These are phyloP conservation scores for Ogataea paraovalis DNA, from an alignment of 805 yeast species.

Conservation along the genomic window DNA sequence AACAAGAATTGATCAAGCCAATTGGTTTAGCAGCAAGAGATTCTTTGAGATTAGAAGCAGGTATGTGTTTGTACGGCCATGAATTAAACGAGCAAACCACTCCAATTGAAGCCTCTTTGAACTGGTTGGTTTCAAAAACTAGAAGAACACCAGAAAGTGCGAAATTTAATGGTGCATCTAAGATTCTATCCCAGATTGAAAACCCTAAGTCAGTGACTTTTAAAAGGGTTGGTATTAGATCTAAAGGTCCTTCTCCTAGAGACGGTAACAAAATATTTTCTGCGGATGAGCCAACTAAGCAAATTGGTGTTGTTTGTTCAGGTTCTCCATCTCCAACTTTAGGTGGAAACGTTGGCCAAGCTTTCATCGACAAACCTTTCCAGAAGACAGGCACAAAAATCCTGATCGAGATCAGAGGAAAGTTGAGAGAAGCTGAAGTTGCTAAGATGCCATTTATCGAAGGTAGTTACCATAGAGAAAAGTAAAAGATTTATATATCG, in stretches of 20 bases:
- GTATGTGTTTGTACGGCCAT: constrained; percentile 96
- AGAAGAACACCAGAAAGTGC: constrained; percentile 51
- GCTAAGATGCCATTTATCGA: constrained; percentile 81
- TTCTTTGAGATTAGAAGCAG: constrained; percentile 92
- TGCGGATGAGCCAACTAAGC: constrained; percentile 46
- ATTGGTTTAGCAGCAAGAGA: constrained; percentile 99
- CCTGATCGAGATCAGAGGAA: constrained; percentile 78
- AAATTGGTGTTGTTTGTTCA: constrained; percentile 56
- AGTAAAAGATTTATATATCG: too few relatives aligned
- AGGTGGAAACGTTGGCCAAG: constrained; percentile 86
- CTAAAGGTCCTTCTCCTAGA: constrained; percentile 91
- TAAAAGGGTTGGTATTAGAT: constrained; percentile 71
- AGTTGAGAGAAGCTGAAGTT: constrained; percentile 69
- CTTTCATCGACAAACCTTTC: constrained; percentile 67
- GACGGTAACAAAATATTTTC: constrained; percentile 62
- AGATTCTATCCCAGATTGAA: constrained; percentile 62
- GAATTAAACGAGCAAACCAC: constrained; percentile 77
- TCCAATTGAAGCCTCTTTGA: constrained; percentile 83
- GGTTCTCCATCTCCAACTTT: constrained; percentile 58
- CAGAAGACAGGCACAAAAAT: constrained; percentile 73
- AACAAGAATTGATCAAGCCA: constrained; percentile 60
- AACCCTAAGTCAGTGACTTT: constrained; percentile 55
- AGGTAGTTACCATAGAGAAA: constrained; percentile 59
- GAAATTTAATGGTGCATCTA: constrained; percentile 72
- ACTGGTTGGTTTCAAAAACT: constrained; percentile 85